Percentiles rank a stretch among this genome's conserved stretches.
phyloP scores from a whole-genome alignment of 352 stramenopile genomes.

The Ophiocytium majus region DNA sequence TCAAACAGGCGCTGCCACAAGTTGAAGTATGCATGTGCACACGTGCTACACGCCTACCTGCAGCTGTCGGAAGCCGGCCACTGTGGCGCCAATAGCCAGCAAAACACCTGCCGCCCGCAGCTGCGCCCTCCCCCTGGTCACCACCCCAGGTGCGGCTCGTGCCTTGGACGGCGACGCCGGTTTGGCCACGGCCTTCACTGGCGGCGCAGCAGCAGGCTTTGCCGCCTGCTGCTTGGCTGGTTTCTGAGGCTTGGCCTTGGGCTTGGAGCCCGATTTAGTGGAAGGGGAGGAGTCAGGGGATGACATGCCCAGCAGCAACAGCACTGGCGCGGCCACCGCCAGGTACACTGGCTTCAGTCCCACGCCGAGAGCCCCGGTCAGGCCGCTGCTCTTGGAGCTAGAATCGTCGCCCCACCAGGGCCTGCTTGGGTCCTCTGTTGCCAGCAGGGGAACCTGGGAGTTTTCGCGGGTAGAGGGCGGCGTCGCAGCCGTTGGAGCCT shows the following conservation, averaged over 20 bases:
- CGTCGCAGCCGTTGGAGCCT: no score
- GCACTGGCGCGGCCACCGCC: not conserved
- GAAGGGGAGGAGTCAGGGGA: not conserved
- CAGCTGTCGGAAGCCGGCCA: not conserved
- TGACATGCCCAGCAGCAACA: not conserved
- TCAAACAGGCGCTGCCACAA: no score
- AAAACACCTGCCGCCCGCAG: not conserved
- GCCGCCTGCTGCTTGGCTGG: slow-evolving; percentile 1
- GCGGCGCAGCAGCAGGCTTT: slow-evolving; percentile 1
- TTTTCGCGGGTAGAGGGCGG: no score
- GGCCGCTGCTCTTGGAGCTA: not conserved
- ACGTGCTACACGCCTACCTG: no score
- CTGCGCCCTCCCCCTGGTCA: not conserved
- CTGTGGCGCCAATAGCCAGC: not conserved
- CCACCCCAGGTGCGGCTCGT: not conserved
- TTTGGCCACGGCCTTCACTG: not conserved
- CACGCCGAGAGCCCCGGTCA: no score
- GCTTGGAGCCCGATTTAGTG: not conserved
- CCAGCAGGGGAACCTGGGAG: not conserved
- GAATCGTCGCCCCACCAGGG: not conserved
- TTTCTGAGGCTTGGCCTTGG: not conserved
- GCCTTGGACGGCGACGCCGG: not conserved
- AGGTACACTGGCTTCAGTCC: not conserved
- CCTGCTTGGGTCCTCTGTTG: slow-evolving; percentile 11
- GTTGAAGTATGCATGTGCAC: no score